These are phyloP conservation scores for Penicillium vulpinum DNA, from an alignment of 2,329 filamentous ascomycete genomes.

Conservation along the genomic window DNA sequence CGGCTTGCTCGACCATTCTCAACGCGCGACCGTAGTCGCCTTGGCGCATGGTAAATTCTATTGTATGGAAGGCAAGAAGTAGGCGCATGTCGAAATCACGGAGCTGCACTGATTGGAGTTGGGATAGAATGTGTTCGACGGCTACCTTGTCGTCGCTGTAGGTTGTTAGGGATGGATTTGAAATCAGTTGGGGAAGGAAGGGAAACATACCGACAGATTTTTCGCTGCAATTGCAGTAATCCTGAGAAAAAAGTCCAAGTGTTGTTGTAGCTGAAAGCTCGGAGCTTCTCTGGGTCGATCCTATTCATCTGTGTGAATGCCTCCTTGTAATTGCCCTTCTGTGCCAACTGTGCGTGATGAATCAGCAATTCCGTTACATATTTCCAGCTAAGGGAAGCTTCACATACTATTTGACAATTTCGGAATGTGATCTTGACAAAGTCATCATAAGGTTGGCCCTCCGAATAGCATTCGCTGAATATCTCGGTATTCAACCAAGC, in stretches of 20 bases:
- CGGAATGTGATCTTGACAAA: conserved; percentile 72
- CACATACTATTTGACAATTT: conserved; percentile 60
- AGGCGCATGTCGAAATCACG: conserved; percentile 61
- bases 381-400: background rate
- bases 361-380: conserved; percentile 2
- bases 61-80: conserved; percentile 59
- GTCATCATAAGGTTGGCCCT: conserved; percentile 71
- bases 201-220: conserved; percentile 43
- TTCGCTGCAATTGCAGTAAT: conserved; percentile 43
- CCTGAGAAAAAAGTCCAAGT: conserved; percentile 46
- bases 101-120: conserved; percentile 55
- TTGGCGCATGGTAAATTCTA: conserved; percentile 59
- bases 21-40: conserved; percentile 57
- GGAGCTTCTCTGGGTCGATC: conserved; percentile 62
- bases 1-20: conserved; percentile 53
- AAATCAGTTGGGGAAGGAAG: background rate
- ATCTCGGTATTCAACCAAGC: conserved; percentile 64
- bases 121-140: conserved; percentile 57
- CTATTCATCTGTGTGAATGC: conserved; percentile 62
- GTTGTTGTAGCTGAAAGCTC: conserved; percentile 75
- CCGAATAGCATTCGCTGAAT: conserved; percentile 71
- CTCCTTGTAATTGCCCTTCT: conserved; percentile 69
- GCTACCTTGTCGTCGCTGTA: conserved; percentile 57
- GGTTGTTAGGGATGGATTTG: conserved; percentile 17
- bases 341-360: conserved; percentile 49